These are phyloP conservation scores for Pythium chondricola DNA, from an alignment of 352 stramenopile genomes.

Conservation along the genomic window DNA sequence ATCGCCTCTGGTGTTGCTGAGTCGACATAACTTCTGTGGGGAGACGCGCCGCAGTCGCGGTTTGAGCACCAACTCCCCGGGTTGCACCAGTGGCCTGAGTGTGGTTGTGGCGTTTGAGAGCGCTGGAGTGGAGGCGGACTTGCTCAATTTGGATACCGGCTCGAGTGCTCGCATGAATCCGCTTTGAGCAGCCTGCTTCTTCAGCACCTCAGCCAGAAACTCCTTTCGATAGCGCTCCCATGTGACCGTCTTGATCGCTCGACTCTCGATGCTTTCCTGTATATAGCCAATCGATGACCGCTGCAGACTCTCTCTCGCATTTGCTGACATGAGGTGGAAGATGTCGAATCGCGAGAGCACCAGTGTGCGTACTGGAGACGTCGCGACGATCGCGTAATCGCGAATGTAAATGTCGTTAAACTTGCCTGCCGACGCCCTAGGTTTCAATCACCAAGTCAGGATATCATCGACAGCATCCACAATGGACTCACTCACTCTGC, in stretches of 20 bases:
- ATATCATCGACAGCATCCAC: background rate
- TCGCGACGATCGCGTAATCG: slow-evolving; percentile 68
- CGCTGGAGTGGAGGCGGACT: slow-evolving; percentile 25
- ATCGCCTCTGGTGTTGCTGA: background rate
- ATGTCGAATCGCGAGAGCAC: slow-evolving; percentile 82
- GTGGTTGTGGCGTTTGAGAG: background rate
- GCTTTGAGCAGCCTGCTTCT: slow-evolving; percentile 4
- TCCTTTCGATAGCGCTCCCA: slow-evolving; percentile 75
- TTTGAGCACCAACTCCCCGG: slow-evolving; percentile 9
- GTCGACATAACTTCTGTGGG: background rate
- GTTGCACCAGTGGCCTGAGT: slow-evolving; percentile 15
- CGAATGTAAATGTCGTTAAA: slow-evolving; percentile 80
- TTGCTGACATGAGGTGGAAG: slow-evolving; percentile 72
- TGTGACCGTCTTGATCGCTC: slow-evolving; percentile 64
- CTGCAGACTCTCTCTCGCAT: slow-evolving; percentile 62
- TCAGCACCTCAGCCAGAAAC: slow-evolving; percentile 44
- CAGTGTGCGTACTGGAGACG: slow-evolving; percentile 72
- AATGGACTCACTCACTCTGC: slow-evolving; percentile 48
- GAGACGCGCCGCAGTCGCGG: slow-evolving; percentile 1
- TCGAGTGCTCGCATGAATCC: background rate
- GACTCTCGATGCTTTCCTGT: slow-evolving; percentile 59
- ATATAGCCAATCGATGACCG: slow-evolving; percentile 48
- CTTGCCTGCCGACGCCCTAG: slow-evolving; percentile 63
- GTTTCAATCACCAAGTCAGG: background rate
- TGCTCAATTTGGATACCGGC: slow-evolving; percentile 14